Percentiles rank a stretch among this genome's conserved stretches.
Evolutionary conservation across 2,329 filamentous ascomycete species (phyloP).

Genomic region (Beauveria sp.): DNA sequence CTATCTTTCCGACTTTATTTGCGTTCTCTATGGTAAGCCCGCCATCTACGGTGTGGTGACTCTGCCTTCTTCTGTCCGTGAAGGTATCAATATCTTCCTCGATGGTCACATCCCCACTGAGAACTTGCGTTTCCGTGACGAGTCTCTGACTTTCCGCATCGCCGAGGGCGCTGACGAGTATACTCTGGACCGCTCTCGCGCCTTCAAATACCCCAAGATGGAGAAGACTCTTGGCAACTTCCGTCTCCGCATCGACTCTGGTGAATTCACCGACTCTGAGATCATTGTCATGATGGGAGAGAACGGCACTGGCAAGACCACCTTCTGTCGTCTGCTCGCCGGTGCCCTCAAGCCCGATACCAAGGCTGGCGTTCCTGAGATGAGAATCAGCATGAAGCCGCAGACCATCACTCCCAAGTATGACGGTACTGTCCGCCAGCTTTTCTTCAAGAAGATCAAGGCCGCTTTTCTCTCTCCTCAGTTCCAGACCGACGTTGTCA

Average conservation of each 20-base stretch:
- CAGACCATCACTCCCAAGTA: constrained; percentile 99
- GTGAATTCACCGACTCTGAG: constrained; percentile 93
- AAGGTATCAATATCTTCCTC: constrained; percentile 99
- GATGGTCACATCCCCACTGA: constrained; percentile 97
- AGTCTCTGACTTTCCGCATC: constrained; percentile 92
- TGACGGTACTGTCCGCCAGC: constrained; percentile 88
- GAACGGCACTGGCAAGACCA: constrained; percentile 98
- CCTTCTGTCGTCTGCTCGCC: constrained; percentile 93
- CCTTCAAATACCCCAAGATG: constrained; percentile 84
- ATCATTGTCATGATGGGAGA: constrained; percentile 99
- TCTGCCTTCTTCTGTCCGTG: constrained; percentile 87
- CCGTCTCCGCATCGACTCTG: constrained; percentile 70
- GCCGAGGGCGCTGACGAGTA: constrained; percentile 86
- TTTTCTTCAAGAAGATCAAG: constrained; percentile 99
- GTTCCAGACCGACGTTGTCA: constrained; percentile 99
- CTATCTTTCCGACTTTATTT: constrained; percentile 98
- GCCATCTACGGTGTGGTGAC: constrained; percentile 98
- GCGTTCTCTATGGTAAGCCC: constrained; percentile 90
- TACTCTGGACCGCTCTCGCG: constrained; percentile 72
- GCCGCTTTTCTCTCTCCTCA: constrained; percentile 91
- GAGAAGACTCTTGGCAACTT: constrained; percentile 88
- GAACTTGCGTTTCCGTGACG: constrained; percentile 96
- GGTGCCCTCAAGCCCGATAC: constrained; percentile 88
- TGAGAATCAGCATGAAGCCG: constrained; percentile 99
- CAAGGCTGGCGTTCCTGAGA: constrained; percentile 69